Evolutionary conservation across 495 filamentous ascomycete species (phyloP), one percentile per base, ranked within the genome.

Genomic region (Trichoderma orchidacearum): DNA sequence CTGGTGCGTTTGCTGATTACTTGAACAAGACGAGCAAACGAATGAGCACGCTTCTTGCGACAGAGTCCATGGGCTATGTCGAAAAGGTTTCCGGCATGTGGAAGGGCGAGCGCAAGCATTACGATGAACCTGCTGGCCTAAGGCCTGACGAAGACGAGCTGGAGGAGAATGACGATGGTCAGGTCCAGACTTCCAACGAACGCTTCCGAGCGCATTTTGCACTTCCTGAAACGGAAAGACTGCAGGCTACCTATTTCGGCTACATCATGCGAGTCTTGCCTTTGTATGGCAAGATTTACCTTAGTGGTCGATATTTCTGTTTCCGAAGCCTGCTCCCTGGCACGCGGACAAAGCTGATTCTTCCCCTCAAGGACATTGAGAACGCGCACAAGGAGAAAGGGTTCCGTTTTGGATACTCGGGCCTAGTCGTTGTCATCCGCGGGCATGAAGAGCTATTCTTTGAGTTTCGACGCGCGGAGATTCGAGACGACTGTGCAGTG

Each of bases 41-140:
- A 35, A 90, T 97, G 84, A 91, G 89, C 58, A 89, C 73, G 56
- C 75, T 96, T 27, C 66, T 98, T 23, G 90, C 94, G 30, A 88
- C 86, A 2, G 90, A 96, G 64, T 94, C 93, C 2, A 97, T 96
- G 89, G 89, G 89, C 17, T 98, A 98, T 66, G 83, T 96, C 29
- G 92, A 95, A 62, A 96, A 96, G 64, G 91, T 97, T 0, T 96
- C 91, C 3, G 93, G 90, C 34, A 97, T 97, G 88, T 94, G 93
- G 86, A 85, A 89, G 56, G 93, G 93, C 30, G 88, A 89, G 17
- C 84, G 85, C 64, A 87, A 83, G 63, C 93, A 98, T 68, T 98
- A 96, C 61, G 80, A 85, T 18, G 86, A 92, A 30, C 78, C 79
- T 3, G 79, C 86, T 63, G 86, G 81, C 34, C 71, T 88, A 25